Evolutionary conservation across 2,329 filamentous ascomycete genomes (phyloP).

Genomic region (Helotiales sp.): DNA sequence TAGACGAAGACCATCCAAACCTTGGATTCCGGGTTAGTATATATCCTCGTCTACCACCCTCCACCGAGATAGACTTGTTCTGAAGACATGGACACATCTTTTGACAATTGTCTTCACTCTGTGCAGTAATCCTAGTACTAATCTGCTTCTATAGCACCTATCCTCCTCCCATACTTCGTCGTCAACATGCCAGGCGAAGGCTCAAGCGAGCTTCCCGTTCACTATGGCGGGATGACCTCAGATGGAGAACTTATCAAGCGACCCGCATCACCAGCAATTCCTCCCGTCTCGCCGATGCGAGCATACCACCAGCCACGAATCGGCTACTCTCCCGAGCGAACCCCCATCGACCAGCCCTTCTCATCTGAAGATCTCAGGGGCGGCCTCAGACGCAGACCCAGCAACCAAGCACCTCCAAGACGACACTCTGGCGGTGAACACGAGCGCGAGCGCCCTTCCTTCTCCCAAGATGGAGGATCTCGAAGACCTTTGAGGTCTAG

Average conservation of each 20-base stretch:
- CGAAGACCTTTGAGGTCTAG: conserved; percentile 26
- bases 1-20: conserved; percentile 25
- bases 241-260: conserved; percentile 35
- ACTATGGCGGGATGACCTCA: conserved; percentile 29
- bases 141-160: conserved; percentile 2
- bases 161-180: conserved; percentile 19
- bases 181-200: conserved; percentile 29
- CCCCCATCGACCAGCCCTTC: conserved; percentile 26
- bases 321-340: conserved; percentile 31
- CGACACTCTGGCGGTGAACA: conserved; percentile 31
- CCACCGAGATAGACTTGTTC: not conserved
- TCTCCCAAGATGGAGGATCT: conserved; percentile 21
- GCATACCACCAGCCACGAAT: conserved; percentile 23
- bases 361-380: conserved; percentile 20
- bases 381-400: conserved; percentile 33
- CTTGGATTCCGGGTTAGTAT: conserved; percentile 21
- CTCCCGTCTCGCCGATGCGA: conserved; percentile 26
- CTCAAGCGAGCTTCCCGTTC: conserved; percentile 32
- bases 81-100: not conserved
- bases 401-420: conserved; percentile 21
- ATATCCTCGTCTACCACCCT: too few relatives aligned
- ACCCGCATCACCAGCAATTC: conserved; percentile 19
- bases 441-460: conserved; percentile 26
- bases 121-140: not conserved
- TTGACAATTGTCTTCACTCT: not conserved